Evolutionary conservation across 345 rosid species (phyloP), one percentile per base, ranked within the genome.

Genomic region (Ailanthus altissimus): DNA sequence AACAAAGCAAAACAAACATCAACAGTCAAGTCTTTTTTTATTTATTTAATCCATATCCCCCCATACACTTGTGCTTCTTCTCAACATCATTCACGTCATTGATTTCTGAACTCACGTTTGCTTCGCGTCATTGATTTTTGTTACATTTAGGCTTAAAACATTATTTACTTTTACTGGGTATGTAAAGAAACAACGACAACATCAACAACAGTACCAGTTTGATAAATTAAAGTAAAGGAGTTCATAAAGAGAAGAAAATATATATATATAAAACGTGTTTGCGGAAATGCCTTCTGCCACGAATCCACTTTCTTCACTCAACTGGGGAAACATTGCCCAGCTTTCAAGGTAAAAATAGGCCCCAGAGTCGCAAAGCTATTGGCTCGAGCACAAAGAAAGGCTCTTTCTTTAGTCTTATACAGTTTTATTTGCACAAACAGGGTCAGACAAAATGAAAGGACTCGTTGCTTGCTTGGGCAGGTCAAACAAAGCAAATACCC

Each of bases 401-500:
- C 16, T 6, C 16, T 60, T 60, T 6, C 16, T 60, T 60, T 5
- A 7, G 5, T 18, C 45, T 46, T 47, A n/a, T 61, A 45, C 18
- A 75, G 53, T 46, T 57, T 69, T n/a, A n/a, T 64, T 74, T 53
- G 51, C 63, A 32, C 47, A 5, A 25, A 49, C 65, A 77, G 75
- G 70, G 53, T 62, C 74, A 72, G 79, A 72, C 77, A 75, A 80
- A 78, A 64, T 57, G 60, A 63, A 45, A 26, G 75, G 54, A 70
- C 49, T 38, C 36, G 64, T 32, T 16, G 38, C 54, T 13, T 26
- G 67, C 54, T 13, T 26, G 67, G 79, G 73, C 81, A 80, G 64
- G 82, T 78, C 80, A 82, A 81, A 77, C 61, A 60, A 79, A 50
- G 80, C 73, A 73, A 78, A 0, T n/a, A n/a, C 66, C 26, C 61